phyloP scores from a whole-genome alignment of 2,329 filamentous ascomycete genomes.

The Colletotrichum cuscutae region DNA sequence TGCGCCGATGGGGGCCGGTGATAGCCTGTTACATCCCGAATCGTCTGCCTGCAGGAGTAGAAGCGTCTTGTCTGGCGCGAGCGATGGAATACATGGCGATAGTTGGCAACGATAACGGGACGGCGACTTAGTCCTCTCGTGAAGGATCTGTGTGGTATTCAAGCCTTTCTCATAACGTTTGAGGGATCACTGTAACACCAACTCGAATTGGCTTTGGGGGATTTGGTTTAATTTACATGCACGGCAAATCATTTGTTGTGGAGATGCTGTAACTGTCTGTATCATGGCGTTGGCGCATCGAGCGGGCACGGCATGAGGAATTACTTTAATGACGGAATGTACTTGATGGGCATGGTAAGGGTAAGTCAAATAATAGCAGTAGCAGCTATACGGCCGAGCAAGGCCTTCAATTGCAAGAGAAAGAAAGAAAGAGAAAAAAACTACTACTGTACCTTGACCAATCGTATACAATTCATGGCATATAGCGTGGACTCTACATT shows the following conservation, averaged over 20 bases:
- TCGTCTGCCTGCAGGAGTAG: constrained; percentile 14
- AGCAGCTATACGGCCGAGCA: not conserved
- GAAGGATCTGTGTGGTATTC: not conserved
- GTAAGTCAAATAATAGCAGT: not conserved
- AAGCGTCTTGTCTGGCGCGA: constrained; percentile 9
- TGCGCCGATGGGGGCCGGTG: constrained; percentile 8
- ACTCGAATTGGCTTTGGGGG: not conserved
- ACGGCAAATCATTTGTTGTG: not conserved
- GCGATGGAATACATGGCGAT: constrained; percentile 13
- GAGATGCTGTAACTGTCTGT: not conserved
- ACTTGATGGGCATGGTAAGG: not conserved
- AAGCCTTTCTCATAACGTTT: not conserved
- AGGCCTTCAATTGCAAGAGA: not conserved
- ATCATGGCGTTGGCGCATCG: not conserved
- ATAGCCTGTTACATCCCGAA: constrained; percentile 16
- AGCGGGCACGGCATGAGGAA: not conserved
- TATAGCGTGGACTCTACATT: not conserved
- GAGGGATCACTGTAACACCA: constrained; percentile 5
- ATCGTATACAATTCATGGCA: not conserved
- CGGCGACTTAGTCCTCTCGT: not conserved
- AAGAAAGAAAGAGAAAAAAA: not conserved
- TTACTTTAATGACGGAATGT: not conserved
- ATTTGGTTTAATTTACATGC: not conserved
- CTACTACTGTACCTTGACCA: not conserved
- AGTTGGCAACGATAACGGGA: constrained; percentile 21